Evolutionary conservation across 148 eudicot species (phyloP), one percentile per base, ranked within the genome.

Genomic region (Fagopyrum esculentum): DNA sequence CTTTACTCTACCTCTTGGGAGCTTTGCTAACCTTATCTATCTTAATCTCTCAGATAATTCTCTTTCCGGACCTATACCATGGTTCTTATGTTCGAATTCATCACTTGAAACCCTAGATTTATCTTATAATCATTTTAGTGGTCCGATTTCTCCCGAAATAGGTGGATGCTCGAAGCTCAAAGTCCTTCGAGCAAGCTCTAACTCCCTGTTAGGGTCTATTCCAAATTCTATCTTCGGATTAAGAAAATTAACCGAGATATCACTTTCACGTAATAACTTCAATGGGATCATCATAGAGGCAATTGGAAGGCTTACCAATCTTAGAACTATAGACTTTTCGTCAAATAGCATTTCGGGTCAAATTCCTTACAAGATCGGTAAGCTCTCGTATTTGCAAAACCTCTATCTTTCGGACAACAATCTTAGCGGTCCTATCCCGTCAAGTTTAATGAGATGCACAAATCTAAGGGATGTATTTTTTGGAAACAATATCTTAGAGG

Each of bases 341-440:
- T 35, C 40, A 1, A 35, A 35, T 35, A 35, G 3, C 40, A 35
- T 92, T 43, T 77, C 80, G 0, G 93, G 93, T 6, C 16, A 2
- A 43, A 90, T 93, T 47, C 98, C 96, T 35, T 66, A 4, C 45
- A 76, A 83, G 68, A 81, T 93, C 19, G 93, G 89, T 49, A 82
- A 80, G 78, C 89, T 93, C 55, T 63, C 85, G 22, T 80, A 77
- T 15, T 78, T 93, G 81, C 86, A 90, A 81, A 60, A 83, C 76
- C 50, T 93, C 73, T 85, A 73, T 51, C 96, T 92, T 46, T 91
- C 89, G 79, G 81, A 90, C 59, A 92, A 92, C 82, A 64, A 63
- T 9, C 76, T 92, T 55, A 88, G 13, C n/a, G 98, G 96, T 55
- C 68, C 86, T 22, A 81, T 93, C 68, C 96, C 98, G 6, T 72